A percentile compares a stretch with the other conserved stretches of the same genome.
phyloP scores from a whole-genome alignment of 352 stramenopile genomes.

The Pythium aristosporum region DNA sequence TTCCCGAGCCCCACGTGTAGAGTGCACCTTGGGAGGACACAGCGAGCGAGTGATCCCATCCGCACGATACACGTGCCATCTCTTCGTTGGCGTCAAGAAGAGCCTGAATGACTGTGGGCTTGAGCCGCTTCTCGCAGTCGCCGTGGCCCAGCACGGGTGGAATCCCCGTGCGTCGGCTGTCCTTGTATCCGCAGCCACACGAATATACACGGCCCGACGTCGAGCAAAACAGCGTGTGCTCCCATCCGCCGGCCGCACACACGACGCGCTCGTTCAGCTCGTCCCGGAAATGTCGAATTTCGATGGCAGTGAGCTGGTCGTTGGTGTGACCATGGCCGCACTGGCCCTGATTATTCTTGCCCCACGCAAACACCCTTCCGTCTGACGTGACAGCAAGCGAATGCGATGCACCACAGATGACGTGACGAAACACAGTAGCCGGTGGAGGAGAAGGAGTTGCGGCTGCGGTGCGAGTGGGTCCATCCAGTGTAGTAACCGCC shows the following conservation, averaged over 20 bases:
- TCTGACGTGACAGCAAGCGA: constrained; percentile 62
- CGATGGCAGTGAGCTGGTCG: constrained; percentile 56
- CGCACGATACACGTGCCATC: constrained; percentile 63
- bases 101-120: constrained; percentile 48
- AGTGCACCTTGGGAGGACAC: constrained; percentile 53
- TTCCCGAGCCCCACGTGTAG: constrained; percentile 80
- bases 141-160: constrained; percentile 79
- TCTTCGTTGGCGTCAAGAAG: constrained; percentile 61
- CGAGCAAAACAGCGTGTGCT: constrained; percentile 78
- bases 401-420: constrained; percentile 72
- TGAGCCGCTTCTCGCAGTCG: constrained; percentile 64
- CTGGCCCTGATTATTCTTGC: constrained; percentile 87
- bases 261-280: constrained; percentile 47
- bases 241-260: constrained; percentile 71
- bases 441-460: background rate
- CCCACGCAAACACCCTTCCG: constrained; percentile 62
- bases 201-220: constrained; percentile 67
- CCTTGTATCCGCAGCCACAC: constrained; percentile 82
- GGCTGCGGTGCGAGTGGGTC: background rate
- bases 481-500: constrained; percentile 12
- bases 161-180: constrained; percentile 73
- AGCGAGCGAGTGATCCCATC: constrained; percentile 83
- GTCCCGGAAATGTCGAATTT: constrained; percentile 55
- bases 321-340: constrained; percentile 78
- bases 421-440: constrained; percentile 22